Evolutionary conservation across 2,329 filamentous ascomycete species (phyloP), one percentile per base, ranked within the genome.

Genomic region (Eurotiales sp.): DNA sequence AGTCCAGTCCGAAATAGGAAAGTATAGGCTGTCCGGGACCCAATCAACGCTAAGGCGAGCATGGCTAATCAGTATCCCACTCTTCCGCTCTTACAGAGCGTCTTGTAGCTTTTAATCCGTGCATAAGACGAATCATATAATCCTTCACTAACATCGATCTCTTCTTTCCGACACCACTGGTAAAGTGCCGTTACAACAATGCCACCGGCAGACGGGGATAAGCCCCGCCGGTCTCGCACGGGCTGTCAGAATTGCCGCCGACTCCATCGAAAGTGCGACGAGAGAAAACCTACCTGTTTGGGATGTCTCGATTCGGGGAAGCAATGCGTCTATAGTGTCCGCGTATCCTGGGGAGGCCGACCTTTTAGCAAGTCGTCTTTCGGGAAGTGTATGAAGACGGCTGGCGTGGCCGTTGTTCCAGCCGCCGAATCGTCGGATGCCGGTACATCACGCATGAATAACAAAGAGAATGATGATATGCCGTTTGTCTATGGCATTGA

Each of bases 271-370:
- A 42, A 42, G 27, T 42, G 40, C 21, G 40, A 42, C 19, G 40
- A 42, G 40, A 42, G 21, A 25, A 42, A 42, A 42, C 40, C 40
- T 42, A 22, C 40, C 40, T 42, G 40, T 42, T 42, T 42, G 22
- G 40, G 40, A 27, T 42, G 40, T 42, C 21, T 42, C 10, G 40
- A 14, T 12, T 42, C 40, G 21, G 40, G 25, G 4, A 42, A 42
- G 40, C 19, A 42, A 42, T 42, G 40, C 12, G n/a, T 27, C n/a
- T 42, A 42, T n/a, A n/a, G 22, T 27, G 21, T 29, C 21, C 40
- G 40, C 40, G 25, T 42, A 27, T 42, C 40, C 40, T 42, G 40
- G 40, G 40, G 40, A 21, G 40, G 40, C 10, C 40, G 40, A n/a
- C 40, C 40, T 27, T 42, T 42, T 27, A 11, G 11, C 25, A 42